phyloP scores from a whole-genome alignment of 2,329 filamentous ascomycete species.

The Aureobasidium sp. region DNA sequence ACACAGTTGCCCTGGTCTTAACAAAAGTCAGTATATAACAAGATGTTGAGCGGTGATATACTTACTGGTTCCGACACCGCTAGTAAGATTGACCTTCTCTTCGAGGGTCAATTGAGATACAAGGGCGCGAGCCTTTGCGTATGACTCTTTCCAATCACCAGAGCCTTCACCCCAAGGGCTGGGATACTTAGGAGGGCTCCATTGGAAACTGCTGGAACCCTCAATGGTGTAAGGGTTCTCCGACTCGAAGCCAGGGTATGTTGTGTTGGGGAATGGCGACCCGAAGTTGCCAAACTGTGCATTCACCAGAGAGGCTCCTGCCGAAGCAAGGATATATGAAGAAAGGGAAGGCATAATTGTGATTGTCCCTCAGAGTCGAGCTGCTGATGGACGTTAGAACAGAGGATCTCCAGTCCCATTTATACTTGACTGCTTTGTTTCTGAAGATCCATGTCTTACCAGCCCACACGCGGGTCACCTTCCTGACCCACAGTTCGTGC shows the following conservation, averaged over 20 bases:
- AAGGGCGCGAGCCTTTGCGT: constrained; percentile 22
- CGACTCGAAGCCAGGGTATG: constrained; percentile 20
- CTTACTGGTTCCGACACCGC: constrained; percentile 18
- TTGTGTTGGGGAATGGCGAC: constrained; percentile 19
- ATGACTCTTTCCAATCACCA: constrained; percentile 23
- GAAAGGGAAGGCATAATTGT: constrained; percentile 8
- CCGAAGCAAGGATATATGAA: constrained; percentile 11
- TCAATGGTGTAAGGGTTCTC: constrained; percentile 19
- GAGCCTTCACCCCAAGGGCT: constrained; percentile 21
- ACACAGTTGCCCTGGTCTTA: constrained; percentile 20
- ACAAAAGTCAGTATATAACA: not conserved
- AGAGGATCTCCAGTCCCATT: not conserved
- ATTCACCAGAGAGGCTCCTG: constrained; percentile 11
- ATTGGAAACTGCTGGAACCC: constrained; percentile 19
- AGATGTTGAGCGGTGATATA: not conserved
- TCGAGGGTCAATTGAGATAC: constrained; percentile 27
- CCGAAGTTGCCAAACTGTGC: constrained; percentile 15
- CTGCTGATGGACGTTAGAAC: not conserved
- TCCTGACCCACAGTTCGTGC: constrained; percentile 2
- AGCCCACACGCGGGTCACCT: not conserved
- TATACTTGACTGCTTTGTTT: not conserved
- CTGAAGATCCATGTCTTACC: not conserved
- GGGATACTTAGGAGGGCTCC: constrained; percentile 20
- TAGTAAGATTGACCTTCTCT: constrained; percentile 28
- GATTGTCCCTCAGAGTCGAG: not conserved